Percentiles rank a stretch among this genome's conserved stretches.
These are phyloP conservation scores for Acer negundo DNA, from an alignment of 345 rosid genomes.

Conservation along the genomic window DNA sequence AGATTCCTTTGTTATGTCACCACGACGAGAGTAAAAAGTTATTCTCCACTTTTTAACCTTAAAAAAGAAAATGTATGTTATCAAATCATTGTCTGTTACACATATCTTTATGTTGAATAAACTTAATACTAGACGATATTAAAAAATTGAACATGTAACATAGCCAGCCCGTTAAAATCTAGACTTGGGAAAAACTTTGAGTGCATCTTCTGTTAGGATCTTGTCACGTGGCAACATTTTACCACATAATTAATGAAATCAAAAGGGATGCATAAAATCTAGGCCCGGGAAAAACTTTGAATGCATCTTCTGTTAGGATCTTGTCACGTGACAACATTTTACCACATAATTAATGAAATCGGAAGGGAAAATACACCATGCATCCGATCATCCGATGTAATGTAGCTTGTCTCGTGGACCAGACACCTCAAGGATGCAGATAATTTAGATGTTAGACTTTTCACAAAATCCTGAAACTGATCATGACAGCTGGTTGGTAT, in stretches of 20 bases:
- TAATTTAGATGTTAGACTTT: not conserved
- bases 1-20: no score
- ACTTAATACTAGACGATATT: not conserved
- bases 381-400: not conserved
- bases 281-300: no score
- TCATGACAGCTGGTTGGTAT: not conserved
- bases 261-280: no score
- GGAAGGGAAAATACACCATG: not conserved
- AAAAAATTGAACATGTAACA: not conserved
- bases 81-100: not conserved
- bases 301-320: no score
- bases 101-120: not conserved
- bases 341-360: no score
- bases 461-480: not conserved
- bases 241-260: no score
- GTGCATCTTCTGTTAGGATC: no score
- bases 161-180: no score
- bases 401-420: not conserved
- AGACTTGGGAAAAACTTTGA: no score
- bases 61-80: not conserved
- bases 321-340: no score
- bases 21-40: not conserved
- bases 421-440: no score
- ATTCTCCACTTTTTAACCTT: not conserved
- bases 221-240: no score